Evolutionary conservation across 1,139 yeast genomes (phyloP).

Genomic region (Yamadazyma oceani): DNA sequence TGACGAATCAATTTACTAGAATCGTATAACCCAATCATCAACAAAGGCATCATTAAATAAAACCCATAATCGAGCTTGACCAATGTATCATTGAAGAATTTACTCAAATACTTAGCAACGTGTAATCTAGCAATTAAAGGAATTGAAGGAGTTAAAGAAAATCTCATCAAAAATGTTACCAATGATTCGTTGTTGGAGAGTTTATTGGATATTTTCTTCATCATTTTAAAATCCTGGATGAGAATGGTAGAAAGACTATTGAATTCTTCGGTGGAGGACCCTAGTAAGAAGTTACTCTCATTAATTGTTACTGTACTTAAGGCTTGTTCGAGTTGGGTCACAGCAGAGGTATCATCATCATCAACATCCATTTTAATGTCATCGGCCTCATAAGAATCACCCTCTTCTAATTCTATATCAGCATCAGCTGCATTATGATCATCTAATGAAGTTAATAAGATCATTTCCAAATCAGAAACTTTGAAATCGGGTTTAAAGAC

Average conservation of each 20-base stretch:
- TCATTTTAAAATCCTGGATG: slow-evolving; percentile 23
- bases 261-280: slow-evolving; percentile 44
- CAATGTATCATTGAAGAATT: slow-evolving; percentile 24
- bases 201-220: slow-evolving; percentile 4
- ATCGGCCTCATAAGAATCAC: no score
- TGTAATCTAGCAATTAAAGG: slow-evolving; percentile 57
- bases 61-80: slow-evolving; percentile 28
- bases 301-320: not conserved
- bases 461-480: slow-evolving; percentile 63
- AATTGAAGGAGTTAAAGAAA: slow-evolving; percentile 53
- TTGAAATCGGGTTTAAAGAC: slow-evolving; percentile 28
- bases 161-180: slow-evolving; percentile 58
- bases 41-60: slow-evolving; percentile 39
- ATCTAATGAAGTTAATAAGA: slow-evolving; percentile 60
- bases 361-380: slow-evolving; percentile 7
- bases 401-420: slow-evolving; percentile 21
- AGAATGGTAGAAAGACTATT: slow-evolving; percentile 38
- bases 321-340: slow-evolving; percentile 1
- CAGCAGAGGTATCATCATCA: not conserved
- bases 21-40: slow-evolving; percentile 38
- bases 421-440: slow-evolving; percentile 20
- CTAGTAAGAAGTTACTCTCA: slow-evolving; percentile 30
- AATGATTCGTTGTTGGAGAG: slow-evolving; percentile 30
- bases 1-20: slow-evolving; percentile 28
- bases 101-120: slow-evolving; percentile 41